These are phyloP conservation scores for Vigna mungo DNA, from an alignment of 306 rosid genomes.

Conservation along the genomic window DNA sequence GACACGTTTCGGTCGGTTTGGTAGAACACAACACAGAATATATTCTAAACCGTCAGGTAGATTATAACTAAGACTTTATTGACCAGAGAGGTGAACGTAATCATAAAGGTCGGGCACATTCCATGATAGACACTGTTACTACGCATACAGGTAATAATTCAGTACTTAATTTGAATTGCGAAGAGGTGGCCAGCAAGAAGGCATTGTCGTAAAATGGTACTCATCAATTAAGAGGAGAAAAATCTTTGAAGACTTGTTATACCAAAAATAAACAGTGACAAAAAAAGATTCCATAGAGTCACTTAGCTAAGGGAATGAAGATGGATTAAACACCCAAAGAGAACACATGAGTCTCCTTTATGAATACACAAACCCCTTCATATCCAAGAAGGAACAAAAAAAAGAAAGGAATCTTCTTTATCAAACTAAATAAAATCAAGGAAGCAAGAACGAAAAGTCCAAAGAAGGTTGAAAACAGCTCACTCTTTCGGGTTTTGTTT, in stretches of 20 bases:
- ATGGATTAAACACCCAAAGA: slow-evolving; percentile 22
- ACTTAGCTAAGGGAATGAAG: slow-evolving; percentile 2
- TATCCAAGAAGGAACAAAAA: slow-evolving; percentile 1
- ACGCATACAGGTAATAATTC: slow-evolving; percentile 1
- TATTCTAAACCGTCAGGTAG: not conserved
- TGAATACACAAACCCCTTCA: slow-evolving; percentile 2
- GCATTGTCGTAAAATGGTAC: slow-evolving; percentile 40
- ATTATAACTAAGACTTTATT: not conserved
- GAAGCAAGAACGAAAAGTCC: slow-evolving; percentile 14
- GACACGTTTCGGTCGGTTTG: not conserved
- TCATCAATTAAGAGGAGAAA: slow-evolving; percentile 22
- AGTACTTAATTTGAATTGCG: slow-evolving; percentile 17
- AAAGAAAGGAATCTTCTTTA: slow-evolving; percentile 32
- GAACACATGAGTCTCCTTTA: not conserved
- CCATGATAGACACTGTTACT: slow-evolving; percentile 34
- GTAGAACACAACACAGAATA: not conserved
- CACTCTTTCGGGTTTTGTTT: not conserved
- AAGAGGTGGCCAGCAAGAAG: slow-evolving; percentile 28
- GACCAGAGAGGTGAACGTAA: not conserved
- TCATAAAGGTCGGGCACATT: slow-evolving; percentile 23
- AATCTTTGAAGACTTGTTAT: slow-evolving; percentile 19
- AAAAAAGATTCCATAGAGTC: slow-evolving; percentile 22
- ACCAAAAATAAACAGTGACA: not conserved
- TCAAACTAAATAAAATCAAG: slow-evolving; percentile 25
- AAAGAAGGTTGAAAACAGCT: slow-evolving; percentile 1